These are phyloP conservation scores for Fistulina hepatica DNA, from an alignment of 1,284 basidiomycete species.

Conservation along the genomic window DNA sequence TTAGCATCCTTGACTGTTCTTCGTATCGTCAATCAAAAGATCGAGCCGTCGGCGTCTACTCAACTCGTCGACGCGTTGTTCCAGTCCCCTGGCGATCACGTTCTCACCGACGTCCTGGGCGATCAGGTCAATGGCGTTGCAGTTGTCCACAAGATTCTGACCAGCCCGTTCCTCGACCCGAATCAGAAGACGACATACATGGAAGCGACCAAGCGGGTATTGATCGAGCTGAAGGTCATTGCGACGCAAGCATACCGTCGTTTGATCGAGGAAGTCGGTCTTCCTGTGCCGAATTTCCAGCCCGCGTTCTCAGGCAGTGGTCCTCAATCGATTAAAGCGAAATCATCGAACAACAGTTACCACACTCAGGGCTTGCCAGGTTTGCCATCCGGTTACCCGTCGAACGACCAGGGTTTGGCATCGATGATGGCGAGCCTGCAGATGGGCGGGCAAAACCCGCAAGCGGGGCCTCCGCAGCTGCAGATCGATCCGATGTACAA, in stretches of 20 bases:
- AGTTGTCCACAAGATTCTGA: constrained; percentile 88
- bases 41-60: constrained; percentile 73
- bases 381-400: constrained; percentile 65
- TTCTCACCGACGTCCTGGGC: constrained; percentile 85
- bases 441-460: constrained; percentile 76
- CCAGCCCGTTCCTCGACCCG: constrained; percentile 72
- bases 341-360: constrained; percentile 43
- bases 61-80: constrained; percentile 81
- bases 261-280: constrained; percentile 86
- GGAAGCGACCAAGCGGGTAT: constrained; percentile 80
- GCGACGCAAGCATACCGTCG: constrained; percentile 88
- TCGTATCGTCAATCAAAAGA: constrained; percentile 87
- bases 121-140: constrained; percentile 95
- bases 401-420: constrained; percentile 70
- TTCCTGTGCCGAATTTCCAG: constrained; percentile 80
- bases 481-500: constrained; percentile 57
- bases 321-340: constrained; percentile 57
- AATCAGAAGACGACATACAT: constrained; percentile 58
- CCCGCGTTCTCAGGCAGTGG: constrained; percentile 47
- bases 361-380: constrained; percentile 56
- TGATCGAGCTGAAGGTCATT: constrained; percentile 81
- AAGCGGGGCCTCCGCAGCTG: constrained; percentile 63
- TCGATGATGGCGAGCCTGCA: constrained; percentile 83
- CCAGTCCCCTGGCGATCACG: constrained; percentile 74
- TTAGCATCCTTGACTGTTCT: constrained; percentile 90